Evolutionary conservation across 164 flowering plant species (phyloP), one percentile per base, ranked within the genome.

Genomic region (Echeveria elegans): DNA sequence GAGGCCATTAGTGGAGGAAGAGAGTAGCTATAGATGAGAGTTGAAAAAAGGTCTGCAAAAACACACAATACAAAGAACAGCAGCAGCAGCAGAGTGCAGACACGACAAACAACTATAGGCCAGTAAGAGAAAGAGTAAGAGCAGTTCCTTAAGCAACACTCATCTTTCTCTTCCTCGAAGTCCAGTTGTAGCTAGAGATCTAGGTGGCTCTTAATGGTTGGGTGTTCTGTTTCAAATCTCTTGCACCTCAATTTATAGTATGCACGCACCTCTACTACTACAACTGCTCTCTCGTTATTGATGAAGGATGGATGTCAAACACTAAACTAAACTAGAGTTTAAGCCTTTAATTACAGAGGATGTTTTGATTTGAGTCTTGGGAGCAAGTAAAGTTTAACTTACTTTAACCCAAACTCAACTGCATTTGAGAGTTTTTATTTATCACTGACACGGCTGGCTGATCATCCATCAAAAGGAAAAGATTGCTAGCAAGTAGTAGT

Each of bases 1-100:
- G 59, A 56, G 18, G 61, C 61, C 61, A 56, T 56, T 52, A 11
- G 29, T 52, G 28, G 29, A 5, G 59, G 14, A 24, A 5, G 59
- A 4, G 11, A n/a, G n/a, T n/a, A n/a, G 30, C 6, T 23, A 29
- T 52, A 8, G 14, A 52, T 28, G 24, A 52, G 59, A 23, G 41
- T 38, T n/a, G n/a, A n/a, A n/a, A 52, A 52, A 48, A 24, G 59
- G 59, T 28, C 61, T 56, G 61, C 61, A 56, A 56, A 56, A 56
- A 56, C 61, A 56, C 61, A 56, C 61, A 56, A 26, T 29, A 26
- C 61, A 56, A 56, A 11, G 19, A 26, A 4, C 18, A 0, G 16
- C 31, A 28, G 18, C 2, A 12, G 7, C 14, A n/a, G n/a, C 31
- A 28, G 29, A 29, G 28, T 8, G 15, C n/a, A n/a, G n/a, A n/a